phyloP scores from a whole-genome alignment of 2,329 filamentous ascomycete species.

The Didymellaceae sp. region DNA sequence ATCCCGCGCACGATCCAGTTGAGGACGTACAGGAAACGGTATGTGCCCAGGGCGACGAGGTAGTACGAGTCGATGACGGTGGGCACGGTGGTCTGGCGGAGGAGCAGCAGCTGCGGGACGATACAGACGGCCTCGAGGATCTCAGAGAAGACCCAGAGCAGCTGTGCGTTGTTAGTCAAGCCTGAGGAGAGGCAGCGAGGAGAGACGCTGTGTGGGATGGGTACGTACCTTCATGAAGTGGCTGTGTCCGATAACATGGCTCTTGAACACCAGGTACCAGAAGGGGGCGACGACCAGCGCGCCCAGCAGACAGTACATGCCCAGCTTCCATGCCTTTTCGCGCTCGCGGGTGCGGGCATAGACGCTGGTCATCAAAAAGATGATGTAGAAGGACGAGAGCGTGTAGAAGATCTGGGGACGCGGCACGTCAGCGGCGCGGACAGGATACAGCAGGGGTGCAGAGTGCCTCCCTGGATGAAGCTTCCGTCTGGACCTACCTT shows the following conservation, averaged over 20 bases:
- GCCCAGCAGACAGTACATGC: slow-evolving; percentile 70
- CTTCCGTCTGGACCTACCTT: too few relatives aligned
- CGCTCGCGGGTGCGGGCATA: slow-evolving; percentile 87
- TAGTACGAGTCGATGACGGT: slow-evolving; percentile 98
- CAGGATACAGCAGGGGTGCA: slow-evolving; percentile 19
- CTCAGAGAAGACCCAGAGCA: slow-evolving; percentile 86
- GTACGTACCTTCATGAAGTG: slow-evolving; percentile 50
- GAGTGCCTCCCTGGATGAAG: too few relatives aligned
- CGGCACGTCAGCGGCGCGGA: slow-evolving; percentile 1
- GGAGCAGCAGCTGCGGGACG: slow-evolving; percentile 86
- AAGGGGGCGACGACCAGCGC: slow-evolving; percentile 74
- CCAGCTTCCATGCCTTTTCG: slow-evolving; percentile 93
- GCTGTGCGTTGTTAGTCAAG: too few relatives aligned
- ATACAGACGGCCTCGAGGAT: slow-evolving; percentile 91
- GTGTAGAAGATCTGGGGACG: slow-evolving; percentile 92
- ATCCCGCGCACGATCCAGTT: slow-evolving; percentile 85
- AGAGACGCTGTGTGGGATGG: neutral
- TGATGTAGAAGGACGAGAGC: slow-evolving; percentile 80
- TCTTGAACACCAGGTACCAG: slow-evolving; percentile 71
- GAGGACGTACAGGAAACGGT: slow-evolving; percentile 86
- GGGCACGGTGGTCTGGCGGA: slow-evolving; percentile 92
- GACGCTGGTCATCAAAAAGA: slow-evolving; percentile 84
- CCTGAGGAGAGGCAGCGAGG: slow-evolving; percentile 1
- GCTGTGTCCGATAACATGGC: slow-evolving; percentile 50
- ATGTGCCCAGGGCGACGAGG: slow-evolving; percentile 83